These are phyloP conservation scores for Claviceps lovelessii DNA, from an alignment of 2,329 filamentous ascomycete genomes.

Conservation along the genomic window DNA sequence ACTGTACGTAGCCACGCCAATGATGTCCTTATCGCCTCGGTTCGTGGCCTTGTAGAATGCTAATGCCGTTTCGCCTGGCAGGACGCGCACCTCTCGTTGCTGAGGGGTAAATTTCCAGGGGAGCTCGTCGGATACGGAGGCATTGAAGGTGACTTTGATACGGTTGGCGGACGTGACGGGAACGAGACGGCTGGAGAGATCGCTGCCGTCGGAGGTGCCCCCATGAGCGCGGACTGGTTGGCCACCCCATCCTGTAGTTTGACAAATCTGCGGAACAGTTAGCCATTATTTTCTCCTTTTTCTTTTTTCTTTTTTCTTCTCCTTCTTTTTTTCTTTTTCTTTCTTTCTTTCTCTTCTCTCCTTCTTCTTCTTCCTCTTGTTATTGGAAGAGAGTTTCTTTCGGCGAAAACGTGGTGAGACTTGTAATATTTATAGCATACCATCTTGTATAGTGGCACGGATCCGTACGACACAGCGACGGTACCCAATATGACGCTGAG, in stretches of 20 bases:
- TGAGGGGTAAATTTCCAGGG: conserved; percentile 97
- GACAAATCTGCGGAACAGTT: conserved; percentile 44
- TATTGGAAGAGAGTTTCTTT: neutral
- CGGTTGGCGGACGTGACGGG: conserved; percentile 71
- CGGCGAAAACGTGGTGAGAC: neutral
- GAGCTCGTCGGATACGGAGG: conserved; percentile 84
- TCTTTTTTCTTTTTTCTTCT: neutral
- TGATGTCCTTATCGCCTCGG: conserved; percentile 78
- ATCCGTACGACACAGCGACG: conserved; percentile 67
- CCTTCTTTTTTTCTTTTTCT: too few species aligned
- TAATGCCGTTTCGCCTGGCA: conserved; percentile 90
- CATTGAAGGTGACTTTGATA: conserved; percentile 90
- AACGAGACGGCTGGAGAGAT: conserved; percentile 61
- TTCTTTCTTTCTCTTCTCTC: neutral
- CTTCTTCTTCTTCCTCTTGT: neutral
- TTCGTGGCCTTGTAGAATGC: conserved; percentile 98
- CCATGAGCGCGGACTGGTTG: conserved; percentile 74
- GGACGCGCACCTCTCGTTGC: conserved; percentile 87
- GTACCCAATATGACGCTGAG: conserved; percentile 67
- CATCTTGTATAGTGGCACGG: conserved; percentile 80
- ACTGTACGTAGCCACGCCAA: conserved; percentile 93
- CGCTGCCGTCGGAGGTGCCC: conserved; percentile 34
- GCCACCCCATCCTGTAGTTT: conserved; percentile 81
- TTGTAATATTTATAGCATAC: conserved; percentile 23
- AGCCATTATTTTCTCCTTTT: neutral